Base-by-base conservation (phyloP, 1,284 basidiomycete genomes). In the Irpex sp. region DNA sequence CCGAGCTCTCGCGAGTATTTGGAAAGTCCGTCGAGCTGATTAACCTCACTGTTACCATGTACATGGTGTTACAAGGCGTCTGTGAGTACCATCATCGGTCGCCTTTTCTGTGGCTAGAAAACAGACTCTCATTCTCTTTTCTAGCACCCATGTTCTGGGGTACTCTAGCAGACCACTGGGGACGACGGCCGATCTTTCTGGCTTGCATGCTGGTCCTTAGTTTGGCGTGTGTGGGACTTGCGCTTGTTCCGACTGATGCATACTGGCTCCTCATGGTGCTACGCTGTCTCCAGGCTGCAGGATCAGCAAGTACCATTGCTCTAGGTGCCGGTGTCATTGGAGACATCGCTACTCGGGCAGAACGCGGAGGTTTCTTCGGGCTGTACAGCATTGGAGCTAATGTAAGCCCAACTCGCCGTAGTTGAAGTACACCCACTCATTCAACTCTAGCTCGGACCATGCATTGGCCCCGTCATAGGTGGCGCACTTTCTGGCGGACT, bases 1-100 rank as follows among this genome's bases (percentile, higher is more conserved):
- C 91, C 0, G 79, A 82, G 1, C 79, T 94, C 21, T 80, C 87
- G 0, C 64, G 67, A 4, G 88, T 79, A 1, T 91, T 94, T 65
- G 67, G 86, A 67, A 85, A 87, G 64, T 83, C 86, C 0, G 80
- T 81, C 2, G 88, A 92, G 66, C 75, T 86, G n/a, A 90, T 92
- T 52, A 92, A 93, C 69, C 71, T 93, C 44, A 91, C 90, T 0
- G 88, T 93, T 31, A 93, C 91, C 0, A 82, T 90, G 62, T 92
- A 93, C 72, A 87, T 93, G 85, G 77, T 92, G 36, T 77, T 92
- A 34, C 92, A 94, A 76, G 91, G 87, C 21, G 74, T 91, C 54
- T 82, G 89, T 89, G 66, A 65, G 79, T 69, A 34, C 34, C n/a
- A 11, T 37, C 26, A 26, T 26, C 26, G 26, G 26, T 26, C 26